Base-by-base conservation (phyloP, 1,139 yeast genomes). In the Yamadazyma kanchanaburiensis region DNA sequence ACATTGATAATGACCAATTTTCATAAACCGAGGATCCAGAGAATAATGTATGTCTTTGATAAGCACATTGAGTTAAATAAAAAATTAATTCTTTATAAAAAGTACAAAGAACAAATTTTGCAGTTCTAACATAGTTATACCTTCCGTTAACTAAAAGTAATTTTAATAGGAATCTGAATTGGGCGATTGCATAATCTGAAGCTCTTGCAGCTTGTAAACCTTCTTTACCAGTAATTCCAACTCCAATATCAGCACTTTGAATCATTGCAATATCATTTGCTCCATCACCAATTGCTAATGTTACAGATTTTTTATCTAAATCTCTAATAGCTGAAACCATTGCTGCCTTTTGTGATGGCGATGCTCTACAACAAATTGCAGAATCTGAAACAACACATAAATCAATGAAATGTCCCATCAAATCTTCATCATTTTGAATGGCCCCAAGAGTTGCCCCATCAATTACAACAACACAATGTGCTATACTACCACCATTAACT, bases 181-280 rank as follows among this genome's bases (percentile, higher is more conserved):
- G 98, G 0, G 95, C 98, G 53, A 91, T 85, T 1, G 98, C 83
- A 53, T 87, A 94, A 57, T 91, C 99, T 0, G 97, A 82, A 0
- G 96, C 74, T 45, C 98, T 68, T 0, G 98, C 96, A 0, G 98
- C 98, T 52, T 91, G 98, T 27, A 91, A 61, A 2, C 98, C 98
- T 60, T 91, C 98, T 46, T 83, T 84, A 27, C 98, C 98, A 2
- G 97, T 89, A 32, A 91, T 91, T 23, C 98, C 98, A 38, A 91
- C 79, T 14, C 99, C 99, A 34, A 91, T 89, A 58, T 91, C 97
- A 0, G 98, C 99, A 50, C 95, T 84, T 60, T 91, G 97, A 40
- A 91, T 91, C 99, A 91, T 91, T 3, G 98, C 97, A 54, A 91
- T 88, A 56, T 91, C 99, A 52, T 91, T 91, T 1, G 99, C 98